Conservation (phyloP, 768 basidiomycete genomes). For the Russula emetica region DNA sequence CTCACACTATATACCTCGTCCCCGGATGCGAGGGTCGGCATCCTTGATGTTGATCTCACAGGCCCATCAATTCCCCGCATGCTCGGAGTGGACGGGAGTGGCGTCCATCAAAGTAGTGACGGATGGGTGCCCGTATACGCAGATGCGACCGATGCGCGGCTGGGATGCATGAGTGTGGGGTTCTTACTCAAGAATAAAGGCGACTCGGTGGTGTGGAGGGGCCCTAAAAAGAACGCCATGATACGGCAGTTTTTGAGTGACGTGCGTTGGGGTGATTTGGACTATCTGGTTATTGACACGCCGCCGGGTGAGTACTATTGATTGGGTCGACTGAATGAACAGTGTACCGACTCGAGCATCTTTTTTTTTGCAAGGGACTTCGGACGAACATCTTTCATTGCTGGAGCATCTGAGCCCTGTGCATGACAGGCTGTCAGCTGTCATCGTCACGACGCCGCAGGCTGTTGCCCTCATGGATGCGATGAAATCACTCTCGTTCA, state of each 20-base stretch:
- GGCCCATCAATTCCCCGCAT: conserved; percentile 94
- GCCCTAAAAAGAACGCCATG: conserved; percentile 98
- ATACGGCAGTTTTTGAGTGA: conserved; percentile 92
- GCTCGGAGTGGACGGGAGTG: conserved; percentile 83
- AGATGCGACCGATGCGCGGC: conserved; percentile 65
- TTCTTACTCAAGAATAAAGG: conserved; percentile 86
- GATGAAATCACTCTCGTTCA: conserved; percentile 95
- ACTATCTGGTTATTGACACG: conserved; percentile 93
- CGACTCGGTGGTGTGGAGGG: conserved; percentile 96
- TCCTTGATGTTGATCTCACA: conserved; percentile 90
- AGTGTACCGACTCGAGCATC: background rate
- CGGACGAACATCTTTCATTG: conserved; percentile 95
- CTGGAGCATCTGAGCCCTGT: conserved; percentile 89
- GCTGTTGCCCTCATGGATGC: conserved; percentile 93
- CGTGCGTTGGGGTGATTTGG: conserved; percentile 91
- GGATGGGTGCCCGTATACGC: conserved; percentile 99
- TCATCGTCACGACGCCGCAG: conserved; percentile 97
- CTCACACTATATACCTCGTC: conserved; percentile 74
- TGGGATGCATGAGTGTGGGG: conserved; percentile 96
- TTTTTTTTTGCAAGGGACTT: conserved; percentile 65
- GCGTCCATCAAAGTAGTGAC: conserved; percentile 88
- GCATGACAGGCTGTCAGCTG: conserved; percentile 69
- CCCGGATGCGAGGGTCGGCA: conserved; percentile 69
- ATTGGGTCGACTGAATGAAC: background rate
- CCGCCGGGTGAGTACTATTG: conserved; percentile 73